phyloP scores from a whole-genome alignment of 495 filamentous ascomycete genomes.

The Lasiosphaeria ovina region DNA sequence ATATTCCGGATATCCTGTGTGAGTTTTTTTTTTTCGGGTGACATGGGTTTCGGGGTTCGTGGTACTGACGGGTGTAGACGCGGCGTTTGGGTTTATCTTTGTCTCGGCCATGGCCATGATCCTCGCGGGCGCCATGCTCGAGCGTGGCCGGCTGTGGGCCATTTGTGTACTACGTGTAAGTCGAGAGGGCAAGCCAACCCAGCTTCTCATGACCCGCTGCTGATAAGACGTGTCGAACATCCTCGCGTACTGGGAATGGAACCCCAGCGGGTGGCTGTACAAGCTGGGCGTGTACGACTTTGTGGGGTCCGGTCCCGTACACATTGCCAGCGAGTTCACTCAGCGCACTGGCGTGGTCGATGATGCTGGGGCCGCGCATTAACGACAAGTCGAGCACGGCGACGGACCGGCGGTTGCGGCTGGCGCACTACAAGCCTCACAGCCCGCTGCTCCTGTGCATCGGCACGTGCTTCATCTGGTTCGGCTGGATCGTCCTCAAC shows the following conservation, averaged over 20 bases:
- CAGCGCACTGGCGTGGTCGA: constrained; percentile 74
- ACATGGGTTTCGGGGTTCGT: constrained; percentile 28
- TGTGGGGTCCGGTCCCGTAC: constrained; percentile 82
- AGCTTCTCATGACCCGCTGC: not conserved
- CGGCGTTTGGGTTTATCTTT: constrained; percentile 16
- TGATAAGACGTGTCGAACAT: constrained; percentile 29
- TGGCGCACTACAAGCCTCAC: constrained; percentile 75
- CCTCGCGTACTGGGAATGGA: constrained; percentile 91
- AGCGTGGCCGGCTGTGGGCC: constrained; percentile 78
- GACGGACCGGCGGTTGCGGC: constrained; percentile 63
- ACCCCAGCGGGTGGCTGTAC: constrained; percentile 73
- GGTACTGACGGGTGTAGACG: not conserved
- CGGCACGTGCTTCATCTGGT: constrained; percentile 92
- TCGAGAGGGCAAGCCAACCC: not conserved
- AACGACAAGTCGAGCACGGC: constrained; percentile 10
- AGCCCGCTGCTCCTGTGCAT: constrained; percentile 93
- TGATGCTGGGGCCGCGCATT: constrained; percentile 63
- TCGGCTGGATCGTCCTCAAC: constrained; percentile 97
- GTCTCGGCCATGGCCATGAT: constrained; percentile 27
- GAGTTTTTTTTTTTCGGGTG: constrained; percentile 72
- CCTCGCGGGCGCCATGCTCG: constrained; percentile 35
- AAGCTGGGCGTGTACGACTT: constrained; percentile 77
- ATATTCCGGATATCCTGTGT: constrained; percentile 79
- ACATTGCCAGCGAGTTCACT: constrained; percentile 79
- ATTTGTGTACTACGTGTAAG: constrained; percentile 63